Evolutionary conservation across 352 stramenopile genomes (phyloP).

Genomic region (Phytophthora hybrid): DNA sequence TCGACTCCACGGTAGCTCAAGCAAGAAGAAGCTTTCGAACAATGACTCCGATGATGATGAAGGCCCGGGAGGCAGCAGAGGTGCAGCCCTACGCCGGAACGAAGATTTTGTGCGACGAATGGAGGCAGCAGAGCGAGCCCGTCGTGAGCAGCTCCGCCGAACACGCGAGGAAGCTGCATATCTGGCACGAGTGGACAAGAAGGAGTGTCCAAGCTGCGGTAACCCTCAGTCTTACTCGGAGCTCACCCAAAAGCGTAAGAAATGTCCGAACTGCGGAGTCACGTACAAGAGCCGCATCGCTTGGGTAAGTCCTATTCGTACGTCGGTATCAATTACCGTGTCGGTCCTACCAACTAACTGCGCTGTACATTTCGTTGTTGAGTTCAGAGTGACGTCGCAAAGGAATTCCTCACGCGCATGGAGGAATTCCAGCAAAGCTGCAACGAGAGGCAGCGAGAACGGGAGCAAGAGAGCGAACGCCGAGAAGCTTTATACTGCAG

Average conservation of each 20-base stretch:
- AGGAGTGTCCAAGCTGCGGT: conserved; percentile 77
- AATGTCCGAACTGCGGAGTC: conserved; percentile 80
- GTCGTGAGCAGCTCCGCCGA: conserved; percentile 62
- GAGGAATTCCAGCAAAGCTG: conserved; percentile 41
- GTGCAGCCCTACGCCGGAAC: conserved; percentile 29
- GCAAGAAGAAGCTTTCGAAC: conserved; percentile 16
- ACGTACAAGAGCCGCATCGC: conserved; percentile 72
- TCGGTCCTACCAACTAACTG: neutral
- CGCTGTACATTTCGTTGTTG: neutral
- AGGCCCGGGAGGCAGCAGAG: conserved; percentile 32
- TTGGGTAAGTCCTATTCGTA: conserved; percentile 52
- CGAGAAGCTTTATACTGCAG: conserved; percentile 23
- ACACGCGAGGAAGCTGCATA: conserved; percentile 70
- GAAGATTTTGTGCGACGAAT: conserved; percentile 80
- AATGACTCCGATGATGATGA: conserved; percentile 61
- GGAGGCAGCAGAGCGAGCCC: conserved; percentile 72
- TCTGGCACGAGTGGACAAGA: conserved; percentile 72
- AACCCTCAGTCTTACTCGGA: conserved; percentile 82
- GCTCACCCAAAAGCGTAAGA: conserved; percentile 82
- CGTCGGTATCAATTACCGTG: neutral
- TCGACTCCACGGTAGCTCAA: conserved; percentile 39
- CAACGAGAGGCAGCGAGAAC: conserved; percentile 23
- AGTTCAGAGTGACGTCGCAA: conserved; percentile 57
- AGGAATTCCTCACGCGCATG: conserved; percentile 75
- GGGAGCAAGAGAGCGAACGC: conserved; percentile 25